Base-by-base conservation (phyloP, 23 red algal species). In the Gracilaria gracilis region DNA sequence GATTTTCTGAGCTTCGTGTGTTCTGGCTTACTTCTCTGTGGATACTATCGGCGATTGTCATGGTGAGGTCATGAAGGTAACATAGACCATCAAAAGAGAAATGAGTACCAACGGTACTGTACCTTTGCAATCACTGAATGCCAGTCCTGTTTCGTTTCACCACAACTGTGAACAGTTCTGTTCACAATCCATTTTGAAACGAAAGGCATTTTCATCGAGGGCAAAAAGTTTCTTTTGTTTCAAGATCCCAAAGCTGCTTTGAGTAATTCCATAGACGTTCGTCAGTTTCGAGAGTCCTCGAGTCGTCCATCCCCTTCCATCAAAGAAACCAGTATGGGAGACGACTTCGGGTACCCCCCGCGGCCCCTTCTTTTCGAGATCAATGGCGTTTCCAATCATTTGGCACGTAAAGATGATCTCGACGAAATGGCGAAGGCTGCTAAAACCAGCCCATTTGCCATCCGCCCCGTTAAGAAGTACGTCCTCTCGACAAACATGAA, bases 381-480 rank as follows among this genome's bases (percentile, higher is more conserved):
- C 17, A 15, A 37, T 32, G 16, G 19, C 13, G 12, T 7, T 20
- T 9, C 32, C 27, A 4, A 31, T 15, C 64, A 15, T 32, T 2
- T 14, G 13, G 2, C 31, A 9, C 1, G 32, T 0, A 36, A 37
- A 19, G 64, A 69, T 69, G 64, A 36, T 9, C 37, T 69, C 13
- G 64, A 69, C 1, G 27, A 36, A 37, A 38, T 38, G 64, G 31
- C 37, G 16, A 24, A 69, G 64, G 17, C 28, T 0, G 31, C 31
- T 1, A 69, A 32, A 69, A 36, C 12, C 9, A 69, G 7, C 23
- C 33, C 64, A 36, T 77, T 77, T 25, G 23, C 38, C 13, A 6
- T 77, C 1, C 72, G 72, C 50, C 72, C 72, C 21, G 72, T 77
- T 15, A 77, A 50, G 27, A 23, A 77, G 72, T 77, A 77, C 1